phyloP scores from a whole-genome alignment of 495 filamentous ascomycete genomes.

The Evansstolkia leycettana region DNA sequence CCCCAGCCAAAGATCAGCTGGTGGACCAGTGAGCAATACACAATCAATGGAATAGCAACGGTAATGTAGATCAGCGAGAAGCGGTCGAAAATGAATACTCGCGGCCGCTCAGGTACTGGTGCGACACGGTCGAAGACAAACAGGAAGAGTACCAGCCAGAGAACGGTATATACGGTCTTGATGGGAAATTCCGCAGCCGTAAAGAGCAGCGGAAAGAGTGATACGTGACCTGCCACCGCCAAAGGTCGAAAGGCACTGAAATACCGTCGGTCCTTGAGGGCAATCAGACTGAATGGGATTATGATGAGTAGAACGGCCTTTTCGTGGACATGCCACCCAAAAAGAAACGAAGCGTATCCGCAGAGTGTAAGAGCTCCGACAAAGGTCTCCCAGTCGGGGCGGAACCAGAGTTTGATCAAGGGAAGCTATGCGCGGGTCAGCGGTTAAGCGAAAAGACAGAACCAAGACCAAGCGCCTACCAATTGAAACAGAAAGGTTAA shows the following conservation, averaged over 20 bases:
- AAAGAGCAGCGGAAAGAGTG: slow-evolving; percentile 87
- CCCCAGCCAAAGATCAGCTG: slow-evolving; percentile 64
- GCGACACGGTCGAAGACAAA: slow-evolving; percentile 76
- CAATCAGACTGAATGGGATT: slow-evolving; percentile 89
- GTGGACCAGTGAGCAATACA: slow-evolving; percentile 80
- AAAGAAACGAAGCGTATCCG: slow-evolving; percentile 91
- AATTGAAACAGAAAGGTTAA: slow-evolving; percentile 75
- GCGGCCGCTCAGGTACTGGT: slow-evolving; percentile 58
- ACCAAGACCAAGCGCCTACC: slow-evolving; percentile 25
- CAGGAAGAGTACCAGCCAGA: slow-evolving; percentile 81
- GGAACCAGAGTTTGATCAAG: slow-evolving; percentile 68
- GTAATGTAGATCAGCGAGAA: slow-evolving; percentile 82
- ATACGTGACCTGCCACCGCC: slow-evolving; percentile 87
- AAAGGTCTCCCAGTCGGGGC: slow-evolving; percentile 77
- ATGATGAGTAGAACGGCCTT: slow-evolving; percentile 93
- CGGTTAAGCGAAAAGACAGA: no score
- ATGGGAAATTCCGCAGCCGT: slow-evolving; percentile 84
- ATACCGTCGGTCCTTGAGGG: slow-evolving; percentile 82
- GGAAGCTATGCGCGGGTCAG: slow-evolving; percentile 36
- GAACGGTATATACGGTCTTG: slow-evolving; percentile 86
- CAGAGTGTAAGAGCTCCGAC: slow-evolving; percentile 86
- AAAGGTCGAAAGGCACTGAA: slow-evolving; percentile 86
- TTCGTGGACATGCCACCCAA: slow-evolving; percentile 98
- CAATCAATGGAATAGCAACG: slow-evolving; percentile 74
- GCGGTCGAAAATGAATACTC: slow-evolving; percentile 81